Conservation (phyloP, 176 grass and related monocot genomes). For the Phoenix dactylifera region DNA sequence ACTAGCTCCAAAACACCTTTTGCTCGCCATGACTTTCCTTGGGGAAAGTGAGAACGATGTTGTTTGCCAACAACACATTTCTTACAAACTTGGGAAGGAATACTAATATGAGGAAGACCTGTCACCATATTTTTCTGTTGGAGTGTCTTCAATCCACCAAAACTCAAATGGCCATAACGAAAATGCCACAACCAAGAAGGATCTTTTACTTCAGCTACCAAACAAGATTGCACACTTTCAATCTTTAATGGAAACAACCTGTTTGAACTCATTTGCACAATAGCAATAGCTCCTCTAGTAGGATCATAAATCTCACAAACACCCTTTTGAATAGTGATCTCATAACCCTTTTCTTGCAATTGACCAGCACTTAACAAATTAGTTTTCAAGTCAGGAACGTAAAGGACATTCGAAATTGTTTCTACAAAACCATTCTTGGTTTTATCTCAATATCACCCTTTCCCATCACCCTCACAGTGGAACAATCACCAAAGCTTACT, state of each 20-base stretch:
- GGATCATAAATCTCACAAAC: neutral
- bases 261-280: no score
- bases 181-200: neutral
- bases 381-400: neutral
- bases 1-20: neutral
- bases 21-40: no score
- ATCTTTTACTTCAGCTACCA: neutral
- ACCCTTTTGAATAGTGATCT: neutral
- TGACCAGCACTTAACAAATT: neutral
- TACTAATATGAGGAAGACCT: neutral
- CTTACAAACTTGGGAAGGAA: neutral
- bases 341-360: neutral
- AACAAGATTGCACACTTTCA: neutral
- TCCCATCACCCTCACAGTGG: neutral
- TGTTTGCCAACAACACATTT: conserved; percentile 4
- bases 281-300: neutral
- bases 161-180: conserved; percentile 3
- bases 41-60: neutral
- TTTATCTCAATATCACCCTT: neutral
- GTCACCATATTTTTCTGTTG: neutral
- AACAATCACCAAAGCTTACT: neutral
- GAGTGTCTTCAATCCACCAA: neutral
- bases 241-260: neutral
- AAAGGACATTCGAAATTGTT: conserved; percentile 1
- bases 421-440: neutral